Base-by-base conservation (phyloP, 2,329 filamentous ascomycete genomes). In the Cercospora citrullina region DNA sequence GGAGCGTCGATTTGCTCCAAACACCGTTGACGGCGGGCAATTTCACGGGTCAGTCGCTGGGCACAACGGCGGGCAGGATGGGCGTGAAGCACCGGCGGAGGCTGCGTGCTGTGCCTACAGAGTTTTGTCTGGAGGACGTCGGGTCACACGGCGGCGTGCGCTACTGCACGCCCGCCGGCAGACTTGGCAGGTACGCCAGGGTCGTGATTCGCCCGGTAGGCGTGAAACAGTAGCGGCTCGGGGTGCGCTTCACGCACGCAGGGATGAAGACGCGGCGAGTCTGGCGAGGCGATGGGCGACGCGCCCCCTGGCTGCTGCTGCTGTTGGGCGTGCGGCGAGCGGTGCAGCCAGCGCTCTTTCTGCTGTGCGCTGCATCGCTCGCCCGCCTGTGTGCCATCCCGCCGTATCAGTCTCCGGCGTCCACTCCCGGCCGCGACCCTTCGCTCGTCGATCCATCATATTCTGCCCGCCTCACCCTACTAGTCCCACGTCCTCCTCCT, bases 181-280 rank as follows among this genome's bases (percentile, higher is more conserved):
- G 21, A 58, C 61, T 64, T 64, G 61, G 61, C 61, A 64, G 61
- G 61, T 12, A 57, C 61, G 48, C 3, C 28, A 8, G 28, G 4
- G 61, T 16, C 16, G 10, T 64, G 61, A 64, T 64, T 64, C 48
- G 61, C 30, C 3, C 14, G n/a, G 8, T 4, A 21, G 9, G 18
- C 10, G n/a, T 64, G 61, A 64, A 64, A 64, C 61, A 28, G 48
- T 64, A 57, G 61, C 61, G 61, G 23, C 8, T 48, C 31, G 61
- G 28, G 61, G 33, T 51, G 10, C 45, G 42, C 42, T 48, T 48
- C 42, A 48, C 42, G 42, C 42, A 21, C 42, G 42, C 42, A 48
- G 42, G 42, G 42, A 48, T 48, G n/a, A 5, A 39, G n/a, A 51
- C n/a, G 45, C 45, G 45, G 45, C 45, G 45, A 51, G 14, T 39